These are phyloP conservation scores for Podila clonocystis DNA, from an alignment of 192 early-diverging fungal species.

Conservation along the genomic window DNA sequence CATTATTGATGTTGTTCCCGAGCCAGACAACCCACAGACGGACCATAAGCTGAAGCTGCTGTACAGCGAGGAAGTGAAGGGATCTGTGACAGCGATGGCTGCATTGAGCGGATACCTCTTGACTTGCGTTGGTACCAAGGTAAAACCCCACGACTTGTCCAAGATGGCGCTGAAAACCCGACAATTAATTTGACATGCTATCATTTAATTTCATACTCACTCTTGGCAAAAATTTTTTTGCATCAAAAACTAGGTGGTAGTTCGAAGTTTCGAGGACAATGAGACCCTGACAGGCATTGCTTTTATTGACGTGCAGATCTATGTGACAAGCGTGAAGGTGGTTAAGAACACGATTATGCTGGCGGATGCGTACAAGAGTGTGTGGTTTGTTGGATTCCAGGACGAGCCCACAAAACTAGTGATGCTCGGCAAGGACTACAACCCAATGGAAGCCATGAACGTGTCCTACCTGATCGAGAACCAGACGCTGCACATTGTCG, in stretches of 20 bases:
- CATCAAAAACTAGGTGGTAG: conserved; percentile 70
- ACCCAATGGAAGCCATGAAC: conserved; percentile 76
- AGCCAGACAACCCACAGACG: conserved; percentile 92
- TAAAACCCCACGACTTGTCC: conserved; percentile 21
- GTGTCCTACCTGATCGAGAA: conserved; percentile 86
- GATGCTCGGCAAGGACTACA: conserved; percentile 90
- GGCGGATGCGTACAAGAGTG: conserved; percentile 86
- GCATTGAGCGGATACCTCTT: conserved; percentile 87
- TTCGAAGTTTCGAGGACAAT: conserved; percentile 86
- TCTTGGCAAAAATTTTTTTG: neutral
- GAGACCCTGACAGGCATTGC: conserved; percentile 88
- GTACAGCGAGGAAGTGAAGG: conserved; percentile 85
- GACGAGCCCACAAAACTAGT: conserved; percentile 92
- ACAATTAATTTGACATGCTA: neutral
- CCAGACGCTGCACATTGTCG: conserved; percentile 73
- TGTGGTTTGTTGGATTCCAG: conserved; percentile 95
- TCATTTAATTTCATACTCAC: neutral
- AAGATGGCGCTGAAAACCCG: neutral
- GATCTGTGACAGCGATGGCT: conserved; percentile 86
- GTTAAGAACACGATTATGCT: conserved; percentile 92
- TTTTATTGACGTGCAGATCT: conserved; percentile 94
- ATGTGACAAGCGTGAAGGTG: conserved; percentile 80
- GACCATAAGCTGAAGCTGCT: conserved; percentile 91
- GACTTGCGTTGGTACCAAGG: conserved; percentile 89
- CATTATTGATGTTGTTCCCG: conserved; percentile 96